Evolutionary conservation across 139 green algal genomes (phyloP).

Genomic region (Micromonas pusilla): DNA sequence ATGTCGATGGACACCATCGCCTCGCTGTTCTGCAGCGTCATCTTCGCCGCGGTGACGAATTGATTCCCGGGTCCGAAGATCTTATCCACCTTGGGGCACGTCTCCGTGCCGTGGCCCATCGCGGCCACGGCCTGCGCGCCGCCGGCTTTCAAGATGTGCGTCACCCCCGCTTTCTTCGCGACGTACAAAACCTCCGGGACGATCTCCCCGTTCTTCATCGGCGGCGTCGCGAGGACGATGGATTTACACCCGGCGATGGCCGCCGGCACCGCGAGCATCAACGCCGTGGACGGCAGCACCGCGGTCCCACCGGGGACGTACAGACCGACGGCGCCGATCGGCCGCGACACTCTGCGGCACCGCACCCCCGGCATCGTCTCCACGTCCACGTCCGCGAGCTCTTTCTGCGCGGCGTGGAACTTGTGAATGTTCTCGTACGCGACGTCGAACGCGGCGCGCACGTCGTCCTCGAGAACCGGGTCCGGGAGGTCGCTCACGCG

Average conservation of each 20-base stretch:
- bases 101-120: slow-evolving; percentile 88
- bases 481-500: slow-evolving; percentile 64
- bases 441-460: slow-evolving; percentile 77
- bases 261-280: slow-evolving; percentile 92
- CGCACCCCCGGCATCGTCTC: slow-evolving; percentile 71
- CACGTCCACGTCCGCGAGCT: slow-evolving; percentile 29
- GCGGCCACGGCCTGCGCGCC: slow-evolving; percentile 92
- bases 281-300: slow-evolving; percentile 83
- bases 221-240: slow-evolving; percentile 94
- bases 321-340: slow-evolving; percentile 71
- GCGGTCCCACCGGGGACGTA: slow-evolving; percentile 96
- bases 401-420: slow-evolving; percentile 86
- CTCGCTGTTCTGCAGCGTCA: slow-evolving; percentile 81
- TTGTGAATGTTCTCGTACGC: slow-evolving; percentile 87
- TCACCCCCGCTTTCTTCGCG: slow-evolving; percentile 88
- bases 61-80: slow-evolving; percentile 54
- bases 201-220: slow-evolving; percentile 66
- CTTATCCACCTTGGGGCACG: slow-evolving; percentile 81
- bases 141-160: slow-evolving; percentile 89
- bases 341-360: slow-evolving; percentile 59
- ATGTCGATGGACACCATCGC: slow-evolving; percentile 97
- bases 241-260: slow-evolving; percentile 75
- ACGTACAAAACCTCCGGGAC: slow-evolving; percentile 88
- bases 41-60: slow-evolving; percentile 57
- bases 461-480: slow-evolving; percentile 60